A percentile compares a stretch with the other conserved stretches of the same genome.
These are phyloP conservation scores for Aspergillus pseudonomiae DNA, from an alignment of 2,329 filamentous ascomycete species.

Conservation along the genomic window DNA sequence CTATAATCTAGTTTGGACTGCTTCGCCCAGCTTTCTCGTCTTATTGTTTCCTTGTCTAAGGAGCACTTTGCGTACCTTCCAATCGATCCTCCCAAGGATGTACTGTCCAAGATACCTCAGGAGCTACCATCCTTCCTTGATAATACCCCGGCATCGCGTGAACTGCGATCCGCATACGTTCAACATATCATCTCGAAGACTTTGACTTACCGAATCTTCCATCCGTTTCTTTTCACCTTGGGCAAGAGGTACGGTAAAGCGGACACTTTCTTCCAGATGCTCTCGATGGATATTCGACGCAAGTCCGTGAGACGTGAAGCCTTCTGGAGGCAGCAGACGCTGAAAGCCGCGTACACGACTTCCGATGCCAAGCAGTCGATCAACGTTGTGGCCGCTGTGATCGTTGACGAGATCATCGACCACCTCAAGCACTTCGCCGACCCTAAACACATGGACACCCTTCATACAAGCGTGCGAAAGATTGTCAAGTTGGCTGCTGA, in stretches of 20 bases:
- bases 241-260: slow-evolving; percentile 58
- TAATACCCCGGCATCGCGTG: slow-evolving; percentile 54
- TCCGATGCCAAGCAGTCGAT: slow-evolving; percentile 60
- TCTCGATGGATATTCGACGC: slow-evolving; percentile 59
- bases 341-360: slow-evolving; percentile 60
- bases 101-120: slow-evolving; percentile 55
- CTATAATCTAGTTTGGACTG: slow-evolving; percentile 52
- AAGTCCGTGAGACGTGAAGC: slow-evolving; percentile 61
- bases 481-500: slow-evolving; percentile 62
- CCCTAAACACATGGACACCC: slow-evolving; percentile 53
- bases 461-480: slow-evolving; percentile 54
- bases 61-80: slow-evolving; percentile 57
- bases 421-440: slow-evolving; percentile 58
- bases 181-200: slow-evolving; percentile 60
- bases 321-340: slow-evolving; percentile 61
- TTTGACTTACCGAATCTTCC: slow-evolving; percentile 60
- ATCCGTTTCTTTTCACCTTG: slow-evolving; percentile 61
- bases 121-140: slow-evolving; percentile 58
- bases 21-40: slow-evolving; percentile 55
- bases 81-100: slow-evolving; percentile 53
- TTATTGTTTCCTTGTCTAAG: slow-evolving; percentile 55
- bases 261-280: slow-evolving; percentile 58
- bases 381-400: slow-evolving; percentile 57
- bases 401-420: slow-evolving; percentile 60
- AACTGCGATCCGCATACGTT: slow-evolving; percentile 57